Evolutionary conservation across 1,284 basidiomycete genomes (phyloP), one percentile per base, ranked within the genome.

Genomic region (Amylostereum areolatum): DNA sequence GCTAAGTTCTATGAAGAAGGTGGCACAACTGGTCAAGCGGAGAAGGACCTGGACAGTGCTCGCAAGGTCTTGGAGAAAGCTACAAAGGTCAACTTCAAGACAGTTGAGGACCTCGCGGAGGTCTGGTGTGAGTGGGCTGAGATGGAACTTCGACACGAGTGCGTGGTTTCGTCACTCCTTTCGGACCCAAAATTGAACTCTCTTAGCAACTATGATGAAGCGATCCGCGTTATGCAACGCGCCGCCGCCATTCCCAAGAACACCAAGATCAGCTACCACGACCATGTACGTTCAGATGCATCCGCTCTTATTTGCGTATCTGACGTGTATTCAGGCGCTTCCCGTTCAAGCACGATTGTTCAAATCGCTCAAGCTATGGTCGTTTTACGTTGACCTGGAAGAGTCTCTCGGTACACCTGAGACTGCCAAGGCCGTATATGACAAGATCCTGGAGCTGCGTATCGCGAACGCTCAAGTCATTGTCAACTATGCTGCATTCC

Each of bases 111-210:
- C 62, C 77, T 99, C 31, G 97, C 97, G 0, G 97, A 99, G 67
- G 81, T 98, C 11, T 99, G 97, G 97, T 97, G 93, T 65, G 94
- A 97, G 66, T 99, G 96, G 96, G 86, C 97, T 7, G 96, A 99
- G 69, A 86, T 99, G 88, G 97, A 99, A 66, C 76, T 99, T 43
- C 81, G 97, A 34, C 89, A 96, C 45, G 94, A 94, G 92, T 93
- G 66, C 61, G 89, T 79, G 24, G 36, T 24, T 29, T 29, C 36
- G 12, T 41, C 24, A 33, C 28, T 30, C 30, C 44, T 50, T n/a
- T 46, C 50, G 37, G 54, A 58, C 31, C 31, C 25, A 39, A 27
- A 55, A 49, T 43, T 30, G 49, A 5, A 33, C 3, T 24, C 11
- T 18, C 25, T 3, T 62, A 95, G 94, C 56, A 95, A 97, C 63